Evolutionary conservation across 2,329 filamentous ascomycete species (phyloP).

Genomic region (Fusarium stilboides): DNA sequence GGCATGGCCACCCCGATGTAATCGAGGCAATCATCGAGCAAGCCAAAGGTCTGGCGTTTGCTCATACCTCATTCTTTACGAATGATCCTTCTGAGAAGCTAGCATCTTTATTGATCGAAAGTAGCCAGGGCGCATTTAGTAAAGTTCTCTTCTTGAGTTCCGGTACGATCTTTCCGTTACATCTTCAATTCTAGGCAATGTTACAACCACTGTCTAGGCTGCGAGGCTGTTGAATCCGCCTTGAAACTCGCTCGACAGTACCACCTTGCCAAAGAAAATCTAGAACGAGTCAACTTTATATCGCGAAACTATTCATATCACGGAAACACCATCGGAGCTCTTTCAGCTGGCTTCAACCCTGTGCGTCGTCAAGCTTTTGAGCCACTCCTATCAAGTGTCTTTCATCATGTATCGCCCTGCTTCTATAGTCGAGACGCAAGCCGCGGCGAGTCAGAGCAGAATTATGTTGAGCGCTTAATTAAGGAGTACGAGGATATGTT

Average conservation of each 20-base stretch:
- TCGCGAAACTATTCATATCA: constrained; percentile 60
- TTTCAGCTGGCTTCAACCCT: constrained; percentile 52
- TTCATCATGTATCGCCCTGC: background rate
- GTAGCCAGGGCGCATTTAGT: constrained; percentile 18
- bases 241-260: constrained; percentile 64
- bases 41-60: constrained; percentile 55
- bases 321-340: constrained; percentile 61
- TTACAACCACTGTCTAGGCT: constrained; percentile 1
- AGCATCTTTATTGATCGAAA: constrained; percentile 18
- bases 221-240: constrained; percentile 59
- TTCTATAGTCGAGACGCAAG: background rate
- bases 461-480: background rate
- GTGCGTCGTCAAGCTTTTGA: constrained; percentile 37
- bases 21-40: constrained; percentile 68
- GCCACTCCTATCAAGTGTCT: constrained; percentile 9
- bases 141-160: constrained; percentile 22
- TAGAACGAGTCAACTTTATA: constrained; percentile 50
- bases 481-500: constrained; percentile 61
- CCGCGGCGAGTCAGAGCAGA: background rate
- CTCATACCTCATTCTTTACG: constrained; percentile 39
- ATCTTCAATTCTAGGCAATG: too few relatives aligned
- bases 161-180: too few relatives aligned
- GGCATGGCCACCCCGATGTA: constrained; percentile 70
- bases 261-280: constrained; percentile 54
- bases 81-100: constrained; percentile 33